Evolutionary conservation across 495 filamentous ascomycete genomes (phyloP).

Genomic region (Talaromyces borbonicus): DNA sequence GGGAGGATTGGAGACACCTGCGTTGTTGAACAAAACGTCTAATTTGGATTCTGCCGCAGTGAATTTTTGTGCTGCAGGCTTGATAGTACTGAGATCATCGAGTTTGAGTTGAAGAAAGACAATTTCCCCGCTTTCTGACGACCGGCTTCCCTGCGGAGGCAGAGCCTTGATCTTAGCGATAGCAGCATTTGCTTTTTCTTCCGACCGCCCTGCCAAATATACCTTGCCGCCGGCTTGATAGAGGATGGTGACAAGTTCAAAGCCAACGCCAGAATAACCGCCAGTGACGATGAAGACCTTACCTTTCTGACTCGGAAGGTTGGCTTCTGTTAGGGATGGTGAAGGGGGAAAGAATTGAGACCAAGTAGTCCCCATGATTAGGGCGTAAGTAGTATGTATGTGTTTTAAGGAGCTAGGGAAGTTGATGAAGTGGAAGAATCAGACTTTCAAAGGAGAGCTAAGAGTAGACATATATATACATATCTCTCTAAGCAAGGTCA

Average conservation of each 20-base stretch:
- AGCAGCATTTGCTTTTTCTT: slow-evolving; percentile 21
- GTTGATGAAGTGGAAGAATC: too few species aligned
- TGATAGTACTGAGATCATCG: slow-evolving; percentile 40
- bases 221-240: slow-evolving; percentile 30
- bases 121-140: slow-evolving; percentile 19
- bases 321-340: slow-evolving; percentile 19
- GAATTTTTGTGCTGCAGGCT: slow-evolving; percentile 32
- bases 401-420: not conserved
- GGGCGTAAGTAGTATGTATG: not conserved
- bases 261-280: slow-evolving; percentile 31
- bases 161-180: slow-evolving; percentile 24
- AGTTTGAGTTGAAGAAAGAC: slow-evolving; percentile 37
- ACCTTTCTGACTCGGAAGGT: slow-evolving; percentile 23
- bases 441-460: too few species aligned
- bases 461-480: too few species aligned
- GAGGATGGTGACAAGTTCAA: slow-evolving; percentile 30
- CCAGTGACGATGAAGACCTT: slow-evolving; percentile 34
- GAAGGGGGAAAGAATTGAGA: slow-evolving; percentile 25
- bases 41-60: slow-evolving; percentile 28
- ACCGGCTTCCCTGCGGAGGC: not conserved
- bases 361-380: slow-evolving; percentile 11
- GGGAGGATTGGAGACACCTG: slow-evolving; percentile 33
- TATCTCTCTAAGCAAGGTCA: too few species aligned
- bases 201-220: slow-evolving; percentile 36
- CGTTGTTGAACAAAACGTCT: slow-evolving; percentile 48